Evolutionary conservation across 2,329 filamentous ascomycete genomes (phyloP), one percentile per base, ranked within the genome.

Genomic region (Fusarium sp.): DNA sequence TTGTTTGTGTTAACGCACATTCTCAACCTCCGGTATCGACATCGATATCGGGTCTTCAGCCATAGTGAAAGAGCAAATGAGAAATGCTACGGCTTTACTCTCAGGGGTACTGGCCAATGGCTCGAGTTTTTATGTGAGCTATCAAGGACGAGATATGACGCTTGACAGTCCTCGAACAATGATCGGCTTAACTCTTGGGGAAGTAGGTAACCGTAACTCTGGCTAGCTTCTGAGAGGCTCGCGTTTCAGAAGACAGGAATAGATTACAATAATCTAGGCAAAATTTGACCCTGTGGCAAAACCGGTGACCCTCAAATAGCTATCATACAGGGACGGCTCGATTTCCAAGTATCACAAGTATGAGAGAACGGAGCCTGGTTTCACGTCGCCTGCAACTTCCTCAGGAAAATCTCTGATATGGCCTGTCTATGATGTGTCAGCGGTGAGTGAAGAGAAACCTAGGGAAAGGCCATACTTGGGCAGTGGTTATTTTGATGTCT

Each of bases 11-110:
- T 45, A 25, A 62, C 59, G 47, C n/a, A 74, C 73, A 7, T 58
- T 53, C 61, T 75, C 73, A 25, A 75, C 62, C 48, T 75, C 56
- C 16, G 56, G 22, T 37, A 55, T 55, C 29, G 56, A 55, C 59
- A 62, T 68, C 3, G 72, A 70, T 20, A 72, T 44, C n/a, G 61
- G 32, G 16, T 56, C 64, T 45, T 69, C 63, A 11, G 57, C 61
- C 72, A 74, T 74, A 10, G 20, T 34, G 37, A 18, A 30, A 14
- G 22, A 14, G 6, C 14, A 16, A n/a, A 47, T 27, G 42, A 34
- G 22, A 18, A 55, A 41, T 25, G 25, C 2, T 7, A 16, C 20
- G 22, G 13, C 20, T 20, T 55, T 24, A n/a, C 10, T 18, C 18
- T 34, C 11, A 11, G 18, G 24, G 30, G 30, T 25, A 40, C 27